Base-by-base conservation (phyloP, 2,329 filamentous ascomycete genomes). In the Neonectria sp. region DNA sequence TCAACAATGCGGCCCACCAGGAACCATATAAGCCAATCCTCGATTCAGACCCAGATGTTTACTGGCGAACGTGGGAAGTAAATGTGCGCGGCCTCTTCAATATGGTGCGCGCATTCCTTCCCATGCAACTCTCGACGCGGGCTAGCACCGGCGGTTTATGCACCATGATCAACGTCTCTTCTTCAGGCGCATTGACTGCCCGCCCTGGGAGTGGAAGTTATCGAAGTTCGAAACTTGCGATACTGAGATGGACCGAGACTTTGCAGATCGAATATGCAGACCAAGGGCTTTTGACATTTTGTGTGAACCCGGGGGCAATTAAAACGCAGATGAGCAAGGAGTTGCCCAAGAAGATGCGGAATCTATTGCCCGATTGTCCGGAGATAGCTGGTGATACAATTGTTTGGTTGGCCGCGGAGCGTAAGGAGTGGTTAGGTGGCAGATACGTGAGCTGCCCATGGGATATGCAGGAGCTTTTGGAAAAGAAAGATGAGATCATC, bases 231-330 rank as follows among this genome's bases (percentile, higher is more conserved):
- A n/a, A n/a, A n/a, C n/a, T n/a, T n/a, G n/a, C n/a, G n/a, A n/a
- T 79, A 77, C 3, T 83, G n/a, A 78, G 85, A 15, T 79, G 89
- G 55, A 85, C 82, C 0, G 86, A 89, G 71, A 84, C 82, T 67
- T 67, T 87, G 17, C 78, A 80, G 45, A 73, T 75, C 0, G 88
- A 88, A 55, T 84, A 87, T 71, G 79, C 67, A 71, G 80, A 37
- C 48, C 8, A 85, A 66, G 83, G 83, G 3, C 57, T 86, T 4
- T 49, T 83, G 17, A 77, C 81, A 6, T 82, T 81, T 59, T 75
- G 77, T 6, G 66, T 85, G 0, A 80, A 85, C 72, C 81, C 82
- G 1, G 82, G 76, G 3, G 79, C 76, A 1, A 74, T 82, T 4
- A 60, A 70, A n/a, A 85, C 83, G 6, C 77, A 83, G 8, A 67